Base-by-base conservation (phyloP, 116 monocot species). In the Posidonia oceanica region DNA sequence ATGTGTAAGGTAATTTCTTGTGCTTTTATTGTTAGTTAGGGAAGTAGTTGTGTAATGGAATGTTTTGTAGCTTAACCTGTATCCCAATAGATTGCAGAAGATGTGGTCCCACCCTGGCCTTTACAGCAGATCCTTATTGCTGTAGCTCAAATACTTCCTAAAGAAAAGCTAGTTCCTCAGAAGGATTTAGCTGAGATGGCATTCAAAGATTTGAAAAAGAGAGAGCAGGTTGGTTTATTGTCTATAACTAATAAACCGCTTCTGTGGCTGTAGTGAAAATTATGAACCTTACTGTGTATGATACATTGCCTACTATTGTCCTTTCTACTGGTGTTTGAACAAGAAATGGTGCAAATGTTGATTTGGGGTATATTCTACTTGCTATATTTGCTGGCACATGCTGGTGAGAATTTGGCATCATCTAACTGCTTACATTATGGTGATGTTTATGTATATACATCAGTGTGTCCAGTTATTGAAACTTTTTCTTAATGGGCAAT, bases 141-240 rank as follows among this genome's bases (percentile, higher is more conserved):
- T 65, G 48, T 91, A 52, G 81, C 91, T 14, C 82, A 77, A 74
- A 40, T 96, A 64, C 70, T 96, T 78, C 96, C 96, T 15, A 81
- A 74, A 79, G 72, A 69, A 61, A 96, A 96, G 72, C 54, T 96
- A 21, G 88, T 96, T 71, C 96, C 91, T 56, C 81, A 79, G 54
- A 87, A 82, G 77, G 87, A 96, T 86, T 75, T 96, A 69, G 91
- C 87, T 56, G 82, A 84, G 42, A 66, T 92, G 87, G 89, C 89
- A 52, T 97, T 91, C 76, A 97, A 84, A 72, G 97, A 97, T 56
- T 53, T 76, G 44, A 85, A 81, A 56, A 97, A 97, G 76, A 74
- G 73, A 71, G 77, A 87, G 37, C 84, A 80, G 87, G 97, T 97
- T 42, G 66, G 74, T 8, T 67, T 67, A 41, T n/a, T n/a, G 12